Conservation (phyloP, 2,329 filamentous ascomycete species). For the Chaetomiaceae sp. region DNA sequence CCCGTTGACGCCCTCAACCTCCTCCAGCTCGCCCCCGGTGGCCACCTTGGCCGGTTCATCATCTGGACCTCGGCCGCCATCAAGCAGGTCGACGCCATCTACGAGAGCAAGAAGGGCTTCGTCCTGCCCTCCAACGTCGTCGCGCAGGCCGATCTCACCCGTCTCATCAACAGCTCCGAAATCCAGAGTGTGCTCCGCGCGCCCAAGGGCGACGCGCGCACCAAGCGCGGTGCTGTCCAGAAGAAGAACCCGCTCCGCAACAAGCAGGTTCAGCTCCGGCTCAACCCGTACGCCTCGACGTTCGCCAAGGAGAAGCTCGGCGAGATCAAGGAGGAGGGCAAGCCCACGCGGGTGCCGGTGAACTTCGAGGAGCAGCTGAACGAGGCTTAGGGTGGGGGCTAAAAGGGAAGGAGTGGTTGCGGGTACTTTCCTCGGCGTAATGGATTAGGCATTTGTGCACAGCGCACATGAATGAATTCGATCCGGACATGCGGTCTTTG, state of each 20-base stretch:
- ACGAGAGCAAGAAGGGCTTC: constrained; percentile 99
- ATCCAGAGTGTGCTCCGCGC: constrained; percentile 92
- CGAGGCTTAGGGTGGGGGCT: constrained; percentile 20
- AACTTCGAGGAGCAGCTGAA: constrained; percentile 23
- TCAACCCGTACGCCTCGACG: constrained; percentile 94
- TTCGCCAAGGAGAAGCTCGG: constrained; percentile 85
- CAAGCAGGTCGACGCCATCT: constrained; percentile 93
- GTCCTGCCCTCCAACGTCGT: constrained; percentile 88
- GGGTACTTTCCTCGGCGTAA: constrained; percentile 26
- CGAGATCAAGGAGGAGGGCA: constrained; percentile 36
- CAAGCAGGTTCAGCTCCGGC: constrained; percentile 96
- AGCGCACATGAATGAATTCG: constrained; percentile 26
- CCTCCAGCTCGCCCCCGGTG: constrained; percentile 97
- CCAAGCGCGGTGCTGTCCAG: constrained; percentile 86
- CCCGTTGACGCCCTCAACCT: constrained; percentile 94
- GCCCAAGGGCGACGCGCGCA: constrained; percentile 81
- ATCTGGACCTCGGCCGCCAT: constrained; percentile 98
- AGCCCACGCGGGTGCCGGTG: constrained; percentile 18
- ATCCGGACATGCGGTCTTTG: constrained; percentile 21
- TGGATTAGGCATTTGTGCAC: constrained; percentile 25
- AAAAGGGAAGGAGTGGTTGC: constrained; percentile 20
- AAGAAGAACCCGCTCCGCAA: constrained; percentile 99
- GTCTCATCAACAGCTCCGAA: constrained; percentile 99
- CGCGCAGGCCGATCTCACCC: constrained; percentile 88
- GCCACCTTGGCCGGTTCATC: constrained; percentile 97